A percentile compares a stretch with the other conserved stretches of the same genome.
These are phyloP conservation scores for Aspergillus asperescens DNA, from an alignment of 495 filamentous ascomycete species.

Conservation along the genomic window DNA sequence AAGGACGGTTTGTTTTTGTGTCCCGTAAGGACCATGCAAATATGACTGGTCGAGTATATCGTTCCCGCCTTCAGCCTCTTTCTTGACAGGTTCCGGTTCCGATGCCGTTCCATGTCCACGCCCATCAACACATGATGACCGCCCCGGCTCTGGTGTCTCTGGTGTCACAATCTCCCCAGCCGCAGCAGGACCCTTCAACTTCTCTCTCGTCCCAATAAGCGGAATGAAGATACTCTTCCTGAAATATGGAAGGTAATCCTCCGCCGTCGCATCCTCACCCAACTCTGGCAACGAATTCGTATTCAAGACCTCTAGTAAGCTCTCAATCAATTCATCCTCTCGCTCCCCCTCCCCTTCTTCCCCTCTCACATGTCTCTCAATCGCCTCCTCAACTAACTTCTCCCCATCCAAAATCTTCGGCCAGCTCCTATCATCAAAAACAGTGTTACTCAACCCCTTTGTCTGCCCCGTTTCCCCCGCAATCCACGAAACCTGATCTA, in stretches of 20 bases:
- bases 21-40: constrained; percentile 63
- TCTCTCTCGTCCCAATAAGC: constrained; percentile 52
- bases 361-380: constrained; percentile 44
- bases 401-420: constrained; percentile 70
- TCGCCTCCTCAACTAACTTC: constrained; percentile 40
- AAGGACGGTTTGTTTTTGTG: constrained; percentile 84
- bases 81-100: background rate
- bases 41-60: constrained; percentile 26
- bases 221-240: constrained; percentile 84
- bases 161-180: constrained; percentile 35
- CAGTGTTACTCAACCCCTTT: constrained; percentile 81
- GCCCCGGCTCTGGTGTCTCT: constrained; percentile 24
- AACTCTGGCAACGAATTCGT: constrained; percentile 65
- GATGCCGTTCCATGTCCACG: background rate
- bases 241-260: constrained; percentile 65
- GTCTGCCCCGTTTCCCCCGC: constrained; percentile 57
- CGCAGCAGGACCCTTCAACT: constrained; percentile 20
- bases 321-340: constrained; percentile 63
- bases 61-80: constrained; percentile 12
- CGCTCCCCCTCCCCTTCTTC: constrained; percentile 40
- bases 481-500: constrained; percentile 61
- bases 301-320: constrained; percentile 65
- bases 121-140: constrained; percentile 27
- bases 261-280: constrained; percentile 50
- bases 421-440: constrained; percentile 68